Evolutionary conservation across 768 basidiomycete genomes (phyloP), one percentile per base, ranked within the genome.

Genomic region (Lactarius sp.): DNA sequence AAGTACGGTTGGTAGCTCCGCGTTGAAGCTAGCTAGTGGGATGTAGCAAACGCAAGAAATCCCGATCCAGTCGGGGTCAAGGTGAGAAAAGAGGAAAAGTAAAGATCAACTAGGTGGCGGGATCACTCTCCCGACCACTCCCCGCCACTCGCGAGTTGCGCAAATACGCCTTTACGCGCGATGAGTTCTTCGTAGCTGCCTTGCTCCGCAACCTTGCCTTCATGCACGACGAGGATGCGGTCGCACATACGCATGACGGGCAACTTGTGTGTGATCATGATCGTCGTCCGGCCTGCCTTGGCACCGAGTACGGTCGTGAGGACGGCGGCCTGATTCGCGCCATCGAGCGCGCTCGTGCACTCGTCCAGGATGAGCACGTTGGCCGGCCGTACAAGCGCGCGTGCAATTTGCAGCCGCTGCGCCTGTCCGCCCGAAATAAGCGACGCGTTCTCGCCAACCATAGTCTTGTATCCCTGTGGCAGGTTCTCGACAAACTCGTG

Each of bases 371-470:
- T 85, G 52, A 97, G 78, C 14, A 98, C 82, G 51, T 80, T 82
- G 0, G 86, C 78, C 0, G 84, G 81, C 39, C 90, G 80, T 1
- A 86, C 88, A n/a, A 98, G 81, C 0, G 95, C 93, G 6, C 95
- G 83, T 0, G 95, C 95, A 69, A 98, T 94, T 72, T 90, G 88
- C 18, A 98, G 77, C 7, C 96, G 83, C 76, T 98, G 96, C 1
- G 92, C 94, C 71, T 98, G 96, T 0, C 96, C 96, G 20, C 96
- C 96, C 0, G 93, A 95, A 61, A 98, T 83, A 49, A 94, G 80
- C n/a, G 82, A 77, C 0, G 92, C 96, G 73, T 95, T 95, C 77
- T 96, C 94, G 49, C 96, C 96, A 3, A 98, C 80, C 50, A 80
- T 73, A 0, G 94, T 97, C 53, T 93, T 86, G 76, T 98, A 98